Conservation (phyloP, 2,329 filamentous ascomycete genomes). For the Trichoderma semiorbis region DNA sequence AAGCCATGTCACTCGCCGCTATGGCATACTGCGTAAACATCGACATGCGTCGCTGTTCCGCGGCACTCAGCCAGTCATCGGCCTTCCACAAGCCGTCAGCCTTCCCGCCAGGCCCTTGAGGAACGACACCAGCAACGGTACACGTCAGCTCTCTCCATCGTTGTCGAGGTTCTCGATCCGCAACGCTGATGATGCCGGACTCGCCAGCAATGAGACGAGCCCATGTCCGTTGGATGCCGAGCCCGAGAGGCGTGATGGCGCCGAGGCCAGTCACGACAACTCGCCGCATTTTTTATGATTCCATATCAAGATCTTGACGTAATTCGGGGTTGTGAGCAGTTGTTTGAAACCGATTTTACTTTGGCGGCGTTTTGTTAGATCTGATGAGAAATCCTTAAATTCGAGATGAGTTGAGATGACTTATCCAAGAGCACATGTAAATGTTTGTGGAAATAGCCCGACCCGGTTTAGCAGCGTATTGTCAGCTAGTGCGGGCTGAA, state of each 20-base stretch:
- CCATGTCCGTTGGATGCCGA: constrained; percentile 78
- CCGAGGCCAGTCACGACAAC: constrained; percentile 83
- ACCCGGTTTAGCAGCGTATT: not conserved
- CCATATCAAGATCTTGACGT: constrained; percentile 33
- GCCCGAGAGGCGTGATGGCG: constrained; percentile 77
- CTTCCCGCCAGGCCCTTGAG: constrained; percentile 51
- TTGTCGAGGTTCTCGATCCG: constrained; percentile 51
- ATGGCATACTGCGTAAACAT: constrained; percentile 88
- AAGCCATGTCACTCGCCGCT: constrained; percentile 79
- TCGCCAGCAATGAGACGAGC: constrained; percentile 72
- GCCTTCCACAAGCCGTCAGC: constrained; percentile 47
- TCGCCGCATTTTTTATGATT: constrained; percentile 53
- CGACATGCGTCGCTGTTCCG: constrained; percentile 76
- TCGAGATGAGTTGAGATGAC: not conserved
- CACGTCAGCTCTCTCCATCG: constrained; percentile 73
- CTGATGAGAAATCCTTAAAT: not conserved
- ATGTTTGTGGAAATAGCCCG: not conserved
- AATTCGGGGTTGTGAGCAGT: not conserved
- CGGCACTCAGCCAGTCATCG: constrained; percentile 50
- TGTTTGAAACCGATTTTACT: not conserved
- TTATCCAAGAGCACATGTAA: not conserved
- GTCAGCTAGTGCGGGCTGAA: not conserved
- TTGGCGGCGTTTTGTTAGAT: not conserved
- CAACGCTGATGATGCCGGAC: constrained; percentile 75
- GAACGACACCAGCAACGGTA: constrained; percentile 81